Percentiles rank a stretch among this genome's conserved stretches.
Evolutionary conservation across 129 eudicot species (phyloP).

Genomic region (Flaveria robusta): DNA sequence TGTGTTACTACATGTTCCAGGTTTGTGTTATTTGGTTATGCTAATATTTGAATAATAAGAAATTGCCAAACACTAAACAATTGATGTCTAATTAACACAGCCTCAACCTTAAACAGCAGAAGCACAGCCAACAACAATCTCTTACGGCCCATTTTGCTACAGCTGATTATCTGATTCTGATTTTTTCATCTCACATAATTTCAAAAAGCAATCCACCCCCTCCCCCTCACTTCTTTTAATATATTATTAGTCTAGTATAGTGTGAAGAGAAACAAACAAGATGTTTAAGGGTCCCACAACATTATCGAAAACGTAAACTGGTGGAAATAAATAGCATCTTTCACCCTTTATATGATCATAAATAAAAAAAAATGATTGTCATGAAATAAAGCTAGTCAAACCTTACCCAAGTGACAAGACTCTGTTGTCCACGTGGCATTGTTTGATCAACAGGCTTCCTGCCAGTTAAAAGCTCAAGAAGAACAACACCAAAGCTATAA

Average conservation of each 20-base stretch:
- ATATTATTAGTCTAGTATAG: too few relatives aligned
- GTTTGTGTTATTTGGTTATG: background rate
- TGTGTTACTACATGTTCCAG: background rate
- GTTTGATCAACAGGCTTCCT: slow-evolving; percentile 93
- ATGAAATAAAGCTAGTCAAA: background rate
- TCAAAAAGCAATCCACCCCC: too few relatives aligned
- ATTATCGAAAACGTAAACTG: background rate
- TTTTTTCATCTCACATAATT: background rate
- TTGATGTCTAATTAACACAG: background rate
- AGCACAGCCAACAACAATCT: background rate
- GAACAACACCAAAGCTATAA: slow-evolving; percentile 88
- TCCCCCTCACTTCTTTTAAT: too few relatives aligned
- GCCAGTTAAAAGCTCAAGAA: slow-evolving; percentile 85
- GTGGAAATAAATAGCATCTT: background rate
- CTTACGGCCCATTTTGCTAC: background rate
- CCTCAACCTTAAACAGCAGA: background rate
- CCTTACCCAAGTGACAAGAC: slow-evolving; percentile 94
- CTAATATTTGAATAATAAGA: background rate
- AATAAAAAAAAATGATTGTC: background rate
- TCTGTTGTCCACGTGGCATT: slow-evolving; percentile 92
- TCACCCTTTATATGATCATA: background rate
- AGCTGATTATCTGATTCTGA: background rate
- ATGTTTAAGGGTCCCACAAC: background rate
- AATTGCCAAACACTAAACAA: background rate
- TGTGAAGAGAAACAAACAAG: too few relatives aligned